Evolutionary conservation across 2,329 filamentous ascomycete genomes (phyloP), one percentile per base, ranked within the genome.

Genomic region (Cercospora sesami): DNA sequence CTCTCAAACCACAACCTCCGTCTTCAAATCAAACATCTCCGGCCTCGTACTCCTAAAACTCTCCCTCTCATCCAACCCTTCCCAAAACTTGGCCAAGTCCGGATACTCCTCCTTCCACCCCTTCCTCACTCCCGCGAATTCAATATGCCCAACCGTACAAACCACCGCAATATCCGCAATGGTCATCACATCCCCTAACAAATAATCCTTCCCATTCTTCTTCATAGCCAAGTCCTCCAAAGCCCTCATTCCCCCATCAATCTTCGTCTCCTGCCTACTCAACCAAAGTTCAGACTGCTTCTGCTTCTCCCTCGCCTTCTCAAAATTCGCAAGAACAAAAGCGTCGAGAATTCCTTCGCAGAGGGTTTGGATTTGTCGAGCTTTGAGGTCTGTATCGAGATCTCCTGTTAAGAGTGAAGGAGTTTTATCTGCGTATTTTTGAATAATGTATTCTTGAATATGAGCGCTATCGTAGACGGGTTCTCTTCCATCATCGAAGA

Each of bases 131-230:
- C 61, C 60, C 14, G 63, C 64, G 16, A 73, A 73, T n/a, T 70
- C 68, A 14, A 71, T 59, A 48, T 68, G 66, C 7, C 68, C 68
- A 14, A 71, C 67, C 51, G 71, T 66, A 68, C 71, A 73, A 6
- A 63, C 66, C 6, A 72, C 65, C 31, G 71, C 70, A 51, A 72
- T 73, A 65, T 73, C 71, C 21, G 70, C 71, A 60, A 73, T 72
- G 16, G 70, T 73, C 48, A 68, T 57, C 30, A 66, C 21, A 55
- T 65, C 33, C 7, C 33, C 67, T n/a, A 69, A 65, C 45, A 72
- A 48, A 63, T 64, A 72, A 3, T 30, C 67, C 6, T 16, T 10
- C 57, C 21, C 33, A n/a, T 55, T 51, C 42, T 57, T 65, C 21
- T 55, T 51, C 51, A 51, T 65, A 2, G 39, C 71, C 64, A 73